A percentile compares a stretch with the other conserved stretches of the same genome.
Evolutionary conservation across 345 rosid genomes (phyloP).

Genomic region (Barbarea vulgaris): DNA sequence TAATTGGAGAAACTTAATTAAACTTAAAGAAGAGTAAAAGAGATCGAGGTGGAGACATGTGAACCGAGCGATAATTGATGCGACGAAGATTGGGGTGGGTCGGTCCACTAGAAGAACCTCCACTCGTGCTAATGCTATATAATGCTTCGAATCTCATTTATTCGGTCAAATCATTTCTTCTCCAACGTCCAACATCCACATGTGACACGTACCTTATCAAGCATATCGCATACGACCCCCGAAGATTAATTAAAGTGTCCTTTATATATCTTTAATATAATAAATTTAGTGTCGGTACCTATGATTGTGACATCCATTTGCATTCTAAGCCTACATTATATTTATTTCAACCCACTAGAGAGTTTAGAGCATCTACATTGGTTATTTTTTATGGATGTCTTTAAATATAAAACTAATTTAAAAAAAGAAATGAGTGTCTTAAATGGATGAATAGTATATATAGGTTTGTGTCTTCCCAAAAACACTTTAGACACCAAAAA

Average conservation of each 20-base stretch:
- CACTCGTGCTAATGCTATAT: constrained; percentile 34
- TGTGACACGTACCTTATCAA: constrained; percentile 44
- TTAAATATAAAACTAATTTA: no score
- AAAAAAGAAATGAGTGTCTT: no score
- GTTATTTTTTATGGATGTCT: no score
- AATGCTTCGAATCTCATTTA: constrained; percentile 28
- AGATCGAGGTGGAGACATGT: constrained; percentile 30
- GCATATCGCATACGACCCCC: constrained; percentile 27
- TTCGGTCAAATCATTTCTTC: constrained; percentile 44
- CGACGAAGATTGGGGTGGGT: constrained; percentile 35
- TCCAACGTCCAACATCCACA: constrained; percentile 41
- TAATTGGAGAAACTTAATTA: neutral
- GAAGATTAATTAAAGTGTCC: neutral
- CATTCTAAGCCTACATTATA: neutral
- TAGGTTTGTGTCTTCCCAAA: no score
- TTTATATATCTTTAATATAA: neutral
- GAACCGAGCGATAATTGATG: constrained; percentile 36
- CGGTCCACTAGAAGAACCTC: constrained; percentile 35
- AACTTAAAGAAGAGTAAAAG: constrained; percentile 4
- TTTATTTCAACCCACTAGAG: neutral
- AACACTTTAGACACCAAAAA: no score
- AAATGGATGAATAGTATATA: no score
- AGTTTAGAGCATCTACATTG: no score
- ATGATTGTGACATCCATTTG: constrained; percentile 38
- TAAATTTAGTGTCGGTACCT: constrained; percentile 32